phyloP scores from a whole-genome alignment of 2,329 filamentous ascomycete species.

The Cadophora malorum region DNA sequence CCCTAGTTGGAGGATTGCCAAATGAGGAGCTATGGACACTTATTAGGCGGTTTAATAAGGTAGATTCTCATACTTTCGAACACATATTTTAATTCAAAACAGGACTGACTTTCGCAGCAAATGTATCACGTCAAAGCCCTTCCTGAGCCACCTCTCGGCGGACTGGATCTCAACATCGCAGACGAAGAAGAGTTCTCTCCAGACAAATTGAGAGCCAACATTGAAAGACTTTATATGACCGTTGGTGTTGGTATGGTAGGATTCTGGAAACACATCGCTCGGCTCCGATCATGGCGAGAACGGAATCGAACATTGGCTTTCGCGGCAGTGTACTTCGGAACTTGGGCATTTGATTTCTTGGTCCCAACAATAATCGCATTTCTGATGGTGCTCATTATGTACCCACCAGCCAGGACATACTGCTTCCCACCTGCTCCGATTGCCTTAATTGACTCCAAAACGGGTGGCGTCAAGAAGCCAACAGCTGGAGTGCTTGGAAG shows the following conservation, averaged over 20 bases:
- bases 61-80: not conserved
- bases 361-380: conserved; percentile 64
- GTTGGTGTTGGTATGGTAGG: conserved; percentile 71
- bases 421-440: conserved; percentile 82
- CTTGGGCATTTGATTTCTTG: conserved; percentile 78
- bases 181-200: conserved; percentile 86
- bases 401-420: conserved; percentile 63
- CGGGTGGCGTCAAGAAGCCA: conserved; percentile 79
- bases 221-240: conserved; percentile 84
- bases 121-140: conserved; percentile 38
- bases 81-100: not conserved
- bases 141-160: conserved; percentile 59
- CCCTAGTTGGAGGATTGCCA: conserved; percentile 63
- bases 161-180: conserved; percentile 79
- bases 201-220: conserved; percentile 78
- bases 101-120: conserved; percentile 48
- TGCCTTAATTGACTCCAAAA: conserved; percentile 71
- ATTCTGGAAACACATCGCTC: conserved; percentile 74
- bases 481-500: conserved; percentile 77
- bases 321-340: conserved; percentile 59
- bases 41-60: conserved; percentile 39
- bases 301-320: conserved; percentile 71
- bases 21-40: conserved; percentile 70
- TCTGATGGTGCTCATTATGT: conserved; percentile 69
- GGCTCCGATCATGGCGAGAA: conserved; percentile 82